Conservation (phyloP, 345 rosid species). For the Corchorus capsularis region DNA sequence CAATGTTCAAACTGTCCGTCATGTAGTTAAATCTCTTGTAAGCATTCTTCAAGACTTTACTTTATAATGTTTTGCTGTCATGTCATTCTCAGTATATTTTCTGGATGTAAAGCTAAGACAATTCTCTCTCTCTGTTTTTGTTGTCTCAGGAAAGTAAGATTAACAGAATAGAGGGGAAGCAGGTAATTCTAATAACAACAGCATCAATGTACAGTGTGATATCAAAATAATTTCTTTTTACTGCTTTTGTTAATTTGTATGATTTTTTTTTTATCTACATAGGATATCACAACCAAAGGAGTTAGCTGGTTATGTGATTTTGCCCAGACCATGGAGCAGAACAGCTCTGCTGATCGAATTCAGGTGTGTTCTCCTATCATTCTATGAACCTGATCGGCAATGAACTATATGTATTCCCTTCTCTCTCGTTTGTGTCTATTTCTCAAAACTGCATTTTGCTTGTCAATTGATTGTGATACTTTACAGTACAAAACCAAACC, state of each 20-base stretch:
- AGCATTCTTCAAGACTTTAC: slow-evolving; percentile 22
- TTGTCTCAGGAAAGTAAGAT: slow-evolving; percentile 58
- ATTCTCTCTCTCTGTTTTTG: background rate
- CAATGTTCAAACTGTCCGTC: slow-evolving; percentile 55
- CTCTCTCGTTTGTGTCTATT: background rate
- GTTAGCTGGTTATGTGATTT: slow-evolving; percentile 44
- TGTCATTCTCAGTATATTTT: slow-evolving; percentile 5
- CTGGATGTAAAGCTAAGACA: background rate
- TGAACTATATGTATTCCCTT: background rate
- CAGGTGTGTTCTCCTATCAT: slow-evolving; percentile 38
- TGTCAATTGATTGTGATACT: background rate
- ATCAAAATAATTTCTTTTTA: background rate
- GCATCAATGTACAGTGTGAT: slow-evolving; percentile 3
- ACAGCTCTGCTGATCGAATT: slow-evolving; percentile 31
- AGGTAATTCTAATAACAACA: slow-evolving; percentile 44
- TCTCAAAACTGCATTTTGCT: slow-evolving; percentile 2
- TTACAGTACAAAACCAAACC: background rate
- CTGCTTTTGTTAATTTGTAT: slow-evolving; percentile 20
- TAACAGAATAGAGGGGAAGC: slow-evolving; percentile 60
- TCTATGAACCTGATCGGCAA: background rate
- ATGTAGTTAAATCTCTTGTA: slow-evolving; percentile 80
- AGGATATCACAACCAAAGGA: slow-evolving; percentile 46
- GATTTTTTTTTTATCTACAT: slow-evolving; percentile 8
- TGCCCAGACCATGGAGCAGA: slow-evolving; percentile 41
- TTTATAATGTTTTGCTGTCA: slow-evolving; percentile 5